Evolutionary conservation across 331 rosid genomes (phyloP).

Genomic region (Malus hybrid): DNA sequence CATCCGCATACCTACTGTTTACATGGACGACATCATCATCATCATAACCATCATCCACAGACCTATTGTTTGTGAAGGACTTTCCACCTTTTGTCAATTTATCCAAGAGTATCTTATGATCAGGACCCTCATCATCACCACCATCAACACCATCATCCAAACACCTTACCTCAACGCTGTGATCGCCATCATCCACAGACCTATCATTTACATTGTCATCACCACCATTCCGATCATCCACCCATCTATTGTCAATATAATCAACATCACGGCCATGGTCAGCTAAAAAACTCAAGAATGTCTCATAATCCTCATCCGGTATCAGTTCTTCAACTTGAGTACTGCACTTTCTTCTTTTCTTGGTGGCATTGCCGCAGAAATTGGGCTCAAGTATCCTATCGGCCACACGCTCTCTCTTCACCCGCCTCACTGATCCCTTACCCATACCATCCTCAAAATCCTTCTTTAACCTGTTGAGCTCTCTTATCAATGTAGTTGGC

Average conservation of each 20-base stretch:
- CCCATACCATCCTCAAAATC: background rate
- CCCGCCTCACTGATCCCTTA: slow-evolving; percentile 9
- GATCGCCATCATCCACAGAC: background rate
- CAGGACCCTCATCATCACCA: background rate
- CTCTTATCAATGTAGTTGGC: background rate
- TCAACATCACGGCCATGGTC: background rate
- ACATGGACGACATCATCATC: background rate
- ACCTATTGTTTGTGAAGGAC: background rate
- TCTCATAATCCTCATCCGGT: background rate
- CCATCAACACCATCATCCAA: background rate
- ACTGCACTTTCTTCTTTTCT: background rate
- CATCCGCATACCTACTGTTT: background rate
- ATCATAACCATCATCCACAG: background rate
- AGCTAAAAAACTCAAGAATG: background rate
- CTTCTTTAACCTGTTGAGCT: background rate
- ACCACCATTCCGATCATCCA: background rate
- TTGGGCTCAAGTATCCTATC: background rate
- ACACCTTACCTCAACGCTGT: background rate
- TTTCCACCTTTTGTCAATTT: background rate
- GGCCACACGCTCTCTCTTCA: slow-evolving; percentile 1
- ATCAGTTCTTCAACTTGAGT: background rate
- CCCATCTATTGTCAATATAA: background rate
- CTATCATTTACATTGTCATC: background rate
- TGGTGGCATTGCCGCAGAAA: background rate
- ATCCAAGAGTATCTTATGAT: background rate